Conservation (phyloP, 129 eudicot genomes). For the Helianthus tuberosus region DNA sequence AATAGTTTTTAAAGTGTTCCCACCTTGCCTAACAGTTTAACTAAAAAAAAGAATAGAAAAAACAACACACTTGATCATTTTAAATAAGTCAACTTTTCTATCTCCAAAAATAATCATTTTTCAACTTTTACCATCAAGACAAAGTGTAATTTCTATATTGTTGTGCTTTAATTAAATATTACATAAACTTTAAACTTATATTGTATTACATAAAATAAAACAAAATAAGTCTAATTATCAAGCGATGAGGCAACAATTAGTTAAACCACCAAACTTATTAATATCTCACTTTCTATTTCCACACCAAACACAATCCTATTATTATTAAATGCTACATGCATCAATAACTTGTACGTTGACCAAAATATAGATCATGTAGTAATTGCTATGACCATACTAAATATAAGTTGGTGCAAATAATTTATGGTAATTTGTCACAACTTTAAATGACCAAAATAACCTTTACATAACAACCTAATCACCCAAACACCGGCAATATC, state of each 20-base stretch:
- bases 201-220: neutral
- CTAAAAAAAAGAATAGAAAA: neutral
- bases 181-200: neutral
- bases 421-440: neutral
- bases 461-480: conserved; percentile 1
- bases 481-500: neutral
- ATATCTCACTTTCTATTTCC: neutral
- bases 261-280: conserved; percentile 25
- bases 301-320: conserved; percentile 12
- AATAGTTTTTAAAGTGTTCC: conserved; percentile 42
- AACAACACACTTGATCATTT: neutral
- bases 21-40: conserved; percentile 27
- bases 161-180: conserved; percentile 1
- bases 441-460: conserved; percentile 24
- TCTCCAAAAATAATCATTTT: conserved; percentile 9
- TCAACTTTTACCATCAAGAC: conserved; percentile 20
- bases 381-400: conserved; percentile 12
- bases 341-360: conserved; percentile 29
- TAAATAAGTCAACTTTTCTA: conserved; percentile 23
- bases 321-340: conserved; percentile 36
- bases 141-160: conserved; percentile 7
- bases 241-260: neutral
- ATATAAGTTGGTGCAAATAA: conserved; percentile 16
- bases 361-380: neutral
- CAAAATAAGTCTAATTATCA: neutral